Base-by-base conservation (phyloP, 2,329 filamentous ascomycete genomes). In the Emergomyces orientalis region DNA sequence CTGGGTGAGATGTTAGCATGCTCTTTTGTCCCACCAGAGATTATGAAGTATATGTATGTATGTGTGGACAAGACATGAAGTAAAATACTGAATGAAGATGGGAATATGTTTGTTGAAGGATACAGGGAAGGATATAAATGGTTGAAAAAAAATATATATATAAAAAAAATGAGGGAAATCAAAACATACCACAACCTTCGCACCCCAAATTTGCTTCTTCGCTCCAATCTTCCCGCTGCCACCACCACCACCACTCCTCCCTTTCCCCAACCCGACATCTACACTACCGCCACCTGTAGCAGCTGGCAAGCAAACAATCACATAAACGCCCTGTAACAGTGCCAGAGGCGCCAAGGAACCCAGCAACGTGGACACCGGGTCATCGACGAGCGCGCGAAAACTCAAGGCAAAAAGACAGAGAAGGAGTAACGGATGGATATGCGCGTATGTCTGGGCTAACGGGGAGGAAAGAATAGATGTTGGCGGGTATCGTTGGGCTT, bases 381-480 rank as follows among this genome's bases (percentile, higher is more conserved):
- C 84, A 19, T 81, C 78, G 34, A 95, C 88, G 32, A 96, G 80
- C 22, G 81, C 77, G 43, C 77, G 73, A 75, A 95, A 93, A 47
- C 83, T 83, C 66, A 84, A 71, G 55, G 82, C 80, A 71, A 88
- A 86, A 43, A 88, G 75, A 11, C 81, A 82, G 37, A 90, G 80
- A 37, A 95, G 80, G 13, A 91, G 75, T 32, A 82, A 75, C 0
- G 89, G 87, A 68, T 95, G 89, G 25, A 85, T 74, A 70, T 90
- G 81, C 14, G 87, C 84, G 71, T 88, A 82, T 27, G 82, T 72
- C 59, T 76, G 79, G 2, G 84, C 81, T 25, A 78, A 66, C n/a
- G 77, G 71, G 30, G 75, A 80, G 34, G 78, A 70, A 57, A 83
- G 76, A 65, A 81, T 75, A 61, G 78, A 74, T 64, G 82, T 75